Percentiles rank a stretch among this genome's conserved stretches.
Evolutionary conservation across 352 stramenopile genomes (phyloP).

Genomic region (Pythium coloratum): DNA sequence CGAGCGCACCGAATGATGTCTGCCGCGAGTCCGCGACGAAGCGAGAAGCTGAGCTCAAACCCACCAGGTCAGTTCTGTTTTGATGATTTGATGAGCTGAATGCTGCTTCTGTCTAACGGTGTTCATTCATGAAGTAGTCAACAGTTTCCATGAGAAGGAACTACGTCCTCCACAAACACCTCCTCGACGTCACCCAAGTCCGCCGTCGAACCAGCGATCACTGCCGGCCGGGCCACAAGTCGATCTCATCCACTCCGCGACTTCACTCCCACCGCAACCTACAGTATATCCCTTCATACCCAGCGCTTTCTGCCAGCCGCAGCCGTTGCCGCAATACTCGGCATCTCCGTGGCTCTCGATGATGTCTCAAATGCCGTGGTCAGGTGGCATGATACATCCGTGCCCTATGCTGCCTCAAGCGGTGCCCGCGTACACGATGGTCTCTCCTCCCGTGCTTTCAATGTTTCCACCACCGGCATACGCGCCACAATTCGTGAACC

Average conservation of each 20-base stretch:
- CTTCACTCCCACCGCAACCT: background rate
- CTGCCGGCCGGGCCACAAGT: background rate
- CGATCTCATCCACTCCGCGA: background rate
- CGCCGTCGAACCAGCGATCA: background rate
- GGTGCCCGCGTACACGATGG: conserved; percentile 6
- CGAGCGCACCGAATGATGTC: background rate
- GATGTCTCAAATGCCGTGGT: background rate
- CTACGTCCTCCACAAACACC: background rate
- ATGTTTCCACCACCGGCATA: background rate
- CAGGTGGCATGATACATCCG: background rate
- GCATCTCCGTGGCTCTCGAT: background rate
- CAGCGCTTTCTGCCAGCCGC: too few relatives aligned
- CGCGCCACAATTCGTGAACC: background rate
- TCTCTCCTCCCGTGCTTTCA: background rate
- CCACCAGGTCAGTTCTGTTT: background rate
- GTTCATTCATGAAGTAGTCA: background rate
- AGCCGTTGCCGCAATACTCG: background rate
- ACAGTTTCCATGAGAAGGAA: background rate
- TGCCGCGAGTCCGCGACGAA: background rate
- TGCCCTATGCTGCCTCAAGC: background rate
- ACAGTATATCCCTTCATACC: background rate
- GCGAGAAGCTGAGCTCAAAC: background rate
- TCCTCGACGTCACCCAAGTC: background rate
- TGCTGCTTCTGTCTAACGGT: background rate
- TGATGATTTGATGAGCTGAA: background rate